Evolutionary conservation across 345 rosid species (phyloP), one percentile per base, ranked within the genome.

Genomic region (Populus alba): DNA sequence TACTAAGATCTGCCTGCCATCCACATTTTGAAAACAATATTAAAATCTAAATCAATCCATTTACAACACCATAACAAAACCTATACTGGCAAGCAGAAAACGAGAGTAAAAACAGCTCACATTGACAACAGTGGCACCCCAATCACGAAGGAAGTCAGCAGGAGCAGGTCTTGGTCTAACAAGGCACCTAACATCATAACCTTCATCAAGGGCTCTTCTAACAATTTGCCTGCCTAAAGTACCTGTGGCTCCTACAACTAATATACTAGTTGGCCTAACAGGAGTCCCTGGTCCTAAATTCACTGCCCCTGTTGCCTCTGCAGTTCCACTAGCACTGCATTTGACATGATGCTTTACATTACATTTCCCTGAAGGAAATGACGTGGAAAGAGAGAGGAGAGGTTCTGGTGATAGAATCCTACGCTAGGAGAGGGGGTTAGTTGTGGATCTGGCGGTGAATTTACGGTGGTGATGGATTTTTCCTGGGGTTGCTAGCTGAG

Each of bases 51-150:
- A 27, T 27, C 8, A 47, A 71, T 15, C 10, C 29, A 7, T 25
- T 66, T 25, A 23, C 25, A 22, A 55, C 2, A 41, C 9, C 37
- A 61, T 5, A 51, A 31, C 8, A 18, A 18, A 71, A 3, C 9
- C 20, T 49, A 27, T 3, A 13, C 15, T 25, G 9, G 15, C 37
- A 8, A n/a, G 38, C 49, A 3, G 25, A 55, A 41, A 39, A 61
- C 1, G 68, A 15, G 35, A n/a, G 51, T 2, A 55, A 27, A n/a
- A 23, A 33, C n/a, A 41, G 13, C 37, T 59, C 83, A 94, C 99
- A 83, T 92, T 96, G 77, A 93, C 98, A 70, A 96, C 98, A 16
- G 86, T 96, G 55, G 99, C 98, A 20, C 97, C 97, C 99, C 98
- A 96, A 80, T 94, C 99, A 31, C 98, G 94, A 71, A 94, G 94